These are phyloP conservation scores for Peronospora farinosa DNA, from an alignment of 352 stramenopile genomes.

Conservation along the genomic window DNA sequence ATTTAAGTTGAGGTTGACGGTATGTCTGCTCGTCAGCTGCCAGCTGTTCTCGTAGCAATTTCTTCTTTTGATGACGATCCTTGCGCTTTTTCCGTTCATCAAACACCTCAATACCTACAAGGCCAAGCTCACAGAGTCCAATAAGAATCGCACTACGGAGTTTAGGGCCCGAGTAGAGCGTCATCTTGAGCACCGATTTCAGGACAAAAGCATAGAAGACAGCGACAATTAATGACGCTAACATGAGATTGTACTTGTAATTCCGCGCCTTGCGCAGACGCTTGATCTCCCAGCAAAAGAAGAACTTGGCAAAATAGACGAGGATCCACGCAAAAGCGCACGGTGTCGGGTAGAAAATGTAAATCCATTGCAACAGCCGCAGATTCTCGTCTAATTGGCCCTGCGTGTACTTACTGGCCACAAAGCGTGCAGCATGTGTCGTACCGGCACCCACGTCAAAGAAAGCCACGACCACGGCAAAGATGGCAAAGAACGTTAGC, in stretches of 20 bases:
- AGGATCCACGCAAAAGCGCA: constrained; percentile 61
- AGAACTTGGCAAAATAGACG: constrained; percentile 78
- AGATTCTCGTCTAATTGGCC: constrained; percentile 66
- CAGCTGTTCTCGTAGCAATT: constrained; percentile 42
- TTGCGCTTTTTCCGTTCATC: constrained; percentile 55
- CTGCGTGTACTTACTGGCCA: constrained; percentile 46
- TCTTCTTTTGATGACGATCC: constrained; percentile 54
- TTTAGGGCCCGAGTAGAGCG: constrained; percentile 49
- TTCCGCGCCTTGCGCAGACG: constrained; percentile 66
- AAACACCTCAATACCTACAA: constrained; percentile 70
- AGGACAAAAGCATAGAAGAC: constrained; percentile 52
- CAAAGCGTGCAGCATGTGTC: constrained; percentile 39
- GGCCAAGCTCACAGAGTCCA: constrained; percentile 53
- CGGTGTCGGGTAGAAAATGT: constrained; percentile 68
- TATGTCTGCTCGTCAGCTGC: constrained; percentile 21
- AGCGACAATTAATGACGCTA: constrained; percentile 47
- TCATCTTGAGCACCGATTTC: constrained; percentile 52
- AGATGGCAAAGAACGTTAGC: constrained; percentile 70
- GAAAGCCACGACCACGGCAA: constrained; percentile 69
- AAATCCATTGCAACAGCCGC: constrained; percentile 65
- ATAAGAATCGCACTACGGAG: constrained; percentile 56
- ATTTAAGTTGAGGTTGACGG: constrained; percentile 27
- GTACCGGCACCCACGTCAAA: constrained; percentile 63
- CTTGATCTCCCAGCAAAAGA: constrained; percentile 74
- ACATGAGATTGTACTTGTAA: constrained; percentile 81